Conservation (phyloP, 1,284 basidiomycete genomes). For the Cutaneotrichosporon dermatis region DNA sequence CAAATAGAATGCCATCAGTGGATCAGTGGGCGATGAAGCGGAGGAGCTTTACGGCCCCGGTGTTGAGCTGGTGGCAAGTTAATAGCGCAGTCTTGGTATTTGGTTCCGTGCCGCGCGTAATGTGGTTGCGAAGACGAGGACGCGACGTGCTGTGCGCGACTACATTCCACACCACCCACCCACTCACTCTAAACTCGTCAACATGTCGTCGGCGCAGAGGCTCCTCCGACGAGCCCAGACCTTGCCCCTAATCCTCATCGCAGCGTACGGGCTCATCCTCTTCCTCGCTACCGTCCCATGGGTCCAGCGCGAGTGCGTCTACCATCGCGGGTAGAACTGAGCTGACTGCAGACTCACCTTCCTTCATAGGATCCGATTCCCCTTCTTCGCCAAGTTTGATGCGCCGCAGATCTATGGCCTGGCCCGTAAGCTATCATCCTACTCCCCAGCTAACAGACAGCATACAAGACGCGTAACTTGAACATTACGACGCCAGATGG, state of each 20-base stretch:
- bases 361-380: constrained; percentile 63
- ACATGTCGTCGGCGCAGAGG: constrained; percentile 8
- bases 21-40: no score
- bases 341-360: constrained; percentile 48
- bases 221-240: constrained; percentile 7
- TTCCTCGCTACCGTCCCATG: constrained; percentile 6
- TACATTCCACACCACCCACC: neutral
- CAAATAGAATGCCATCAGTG: no score
- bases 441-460: constrained; percentile 47
- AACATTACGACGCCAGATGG: constrained; percentile 69
- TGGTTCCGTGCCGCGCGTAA: no score
- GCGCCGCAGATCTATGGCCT: constrained; percentile 72
- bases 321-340: neutral
- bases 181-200: neutral
- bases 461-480: constrained; percentile 73
- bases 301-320: constrained; percentile 12
- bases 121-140: neutral
- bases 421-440: constrained; percentile 60
- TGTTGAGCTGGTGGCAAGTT: no score
- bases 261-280: neutral
- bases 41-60: no score
- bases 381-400: constrained; percentile 61
- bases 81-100: no score
- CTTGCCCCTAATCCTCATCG: neutral
- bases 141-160: neutral